A percentile compares a stretch with the other conserved stretches of the same genome.
Conservation (phyloP, 306 rosid genomes). For the Ormosia semicastrata region DNA sequence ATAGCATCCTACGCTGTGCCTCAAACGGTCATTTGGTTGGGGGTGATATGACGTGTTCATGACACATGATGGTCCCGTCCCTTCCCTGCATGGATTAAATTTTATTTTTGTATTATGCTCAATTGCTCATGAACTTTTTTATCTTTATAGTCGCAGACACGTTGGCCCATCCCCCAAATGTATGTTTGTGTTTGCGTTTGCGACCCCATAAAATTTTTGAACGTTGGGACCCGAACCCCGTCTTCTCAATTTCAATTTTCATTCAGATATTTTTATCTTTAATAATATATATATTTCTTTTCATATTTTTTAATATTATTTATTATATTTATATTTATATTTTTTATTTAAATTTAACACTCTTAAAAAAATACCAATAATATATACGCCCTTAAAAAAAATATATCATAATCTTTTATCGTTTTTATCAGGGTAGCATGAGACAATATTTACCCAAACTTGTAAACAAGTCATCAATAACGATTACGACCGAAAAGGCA, state of each 20-base stretch:
- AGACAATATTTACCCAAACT: slow-evolving; percentile 29
- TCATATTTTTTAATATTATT: too few species aligned
- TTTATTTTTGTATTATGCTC: slow-evolving; percentile 17
- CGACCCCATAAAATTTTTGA: slow-evolving; percentile 29
- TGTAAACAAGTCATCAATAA: slow-evolving; percentile 4
- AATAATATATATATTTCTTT: too few species aligned
- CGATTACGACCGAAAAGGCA: background rate
- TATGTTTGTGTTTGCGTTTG: background rate
- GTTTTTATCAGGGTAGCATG: background rate
- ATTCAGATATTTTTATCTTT: too few species aligned
- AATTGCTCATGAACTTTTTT: too few species aligned
- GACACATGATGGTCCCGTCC: slow-evolving; percentile 25
- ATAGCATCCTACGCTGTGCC: background rate
- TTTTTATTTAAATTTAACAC: too few species aligned
- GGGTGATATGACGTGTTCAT: background rate
- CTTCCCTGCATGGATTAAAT: slow-evolving; percentile 23
- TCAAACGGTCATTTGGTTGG: slow-evolving; percentile 24
- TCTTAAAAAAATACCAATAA: too few species aligned
- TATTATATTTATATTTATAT: too few species aligned
- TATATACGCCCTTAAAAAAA: too few species aligned
- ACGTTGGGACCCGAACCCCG: slow-evolving; percentile 44
- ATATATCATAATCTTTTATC: too few species aligned
- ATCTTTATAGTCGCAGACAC: background rate
- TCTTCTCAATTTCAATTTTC: background rate
- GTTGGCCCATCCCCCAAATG: slow-evolving; percentile 9